Base-by-base conservation (phyloP, 441 rosid genomes). In the Kokia cookei region DNA sequence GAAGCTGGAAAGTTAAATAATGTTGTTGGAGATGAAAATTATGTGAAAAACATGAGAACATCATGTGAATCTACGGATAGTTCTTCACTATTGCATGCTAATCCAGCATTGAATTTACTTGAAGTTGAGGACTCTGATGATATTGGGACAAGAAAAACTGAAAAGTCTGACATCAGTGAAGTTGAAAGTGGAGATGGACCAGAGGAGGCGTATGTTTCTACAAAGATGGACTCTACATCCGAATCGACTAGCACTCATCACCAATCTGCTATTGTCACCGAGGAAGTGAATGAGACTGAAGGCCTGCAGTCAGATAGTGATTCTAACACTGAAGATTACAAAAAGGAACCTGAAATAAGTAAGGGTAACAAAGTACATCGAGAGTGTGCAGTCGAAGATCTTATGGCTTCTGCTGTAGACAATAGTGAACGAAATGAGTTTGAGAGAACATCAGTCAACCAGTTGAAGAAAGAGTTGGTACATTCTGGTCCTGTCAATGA, bases 361-460 rank as follows among this genome's bases (percentile, higher is more conserved):
- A 73, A 54, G 67, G 70, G 75, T 65, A 65, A 32, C 51, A 65
- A 50, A 64, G 60, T 75, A 66, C 82, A 75, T 62, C 61, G 53
- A 54, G 72, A 40, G 47, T 71, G 58, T 72, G 83, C 72, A 64
- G 43, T 13, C 8, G 83, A 74, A 59, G 73, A 32, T 69, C 60
- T 53, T 69, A 54, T 19, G 79, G 82, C 79, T 63, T 68, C 68
- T 6, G 84, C 73, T 54, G 76, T 78, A 73, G 72, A 66, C 47
- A 81, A 77, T 32, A 75, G 54, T 75, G 73, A 80, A 53, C 86
- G 80, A 76, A 71, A 65, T 42, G 81, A 82, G 76, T 75, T 77
- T 42, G 77, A 79, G 75, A 81, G 82, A 73, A 74, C 86, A 55
- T 78, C 88, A 70, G 83, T 77, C 54, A 82, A 82, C 50, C 80